Conservation (phyloP, 2,329 filamentous ascomycete genomes). For the Trichoderma sp. region DNA sequence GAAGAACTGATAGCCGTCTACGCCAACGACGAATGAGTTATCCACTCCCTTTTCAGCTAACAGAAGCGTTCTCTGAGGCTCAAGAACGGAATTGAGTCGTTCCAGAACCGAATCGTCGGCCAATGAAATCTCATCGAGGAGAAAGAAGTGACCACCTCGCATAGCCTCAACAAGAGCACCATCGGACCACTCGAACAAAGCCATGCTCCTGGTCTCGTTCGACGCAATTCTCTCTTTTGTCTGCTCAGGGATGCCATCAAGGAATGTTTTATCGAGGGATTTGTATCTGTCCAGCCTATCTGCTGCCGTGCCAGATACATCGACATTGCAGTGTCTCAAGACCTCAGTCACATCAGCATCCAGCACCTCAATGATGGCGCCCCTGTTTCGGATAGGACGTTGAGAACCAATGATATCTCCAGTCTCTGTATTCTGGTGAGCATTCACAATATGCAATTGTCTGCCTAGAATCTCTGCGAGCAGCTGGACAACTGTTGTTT, state of each 20-base stretch:
- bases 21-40: conserved; percentile 74
- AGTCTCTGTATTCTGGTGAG: conserved; percentile 97
- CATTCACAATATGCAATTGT: conserved; percentile 85
- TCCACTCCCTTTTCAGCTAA: conserved; percentile 90
- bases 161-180: conserved; percentile 92
- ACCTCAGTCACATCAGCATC: conserved; percentile 56
- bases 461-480: conserved; percentile 77
- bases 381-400: conserved; percentile 82
- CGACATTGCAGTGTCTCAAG: conserved; percentile 42
- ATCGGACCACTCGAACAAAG: conserved; percentile 94
- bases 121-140: conserved; percentile 96
- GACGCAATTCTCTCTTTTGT: conserved; percentile 47
- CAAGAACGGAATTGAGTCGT: conserved; percentile 91
- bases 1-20: conserved; percentile 86
- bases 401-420: conserved; percentile 96
- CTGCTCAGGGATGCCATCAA: conserved; percentile 48
- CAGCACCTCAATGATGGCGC: conserved; percentile 66
- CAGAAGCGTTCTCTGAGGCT: conserved; percentile 79
- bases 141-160: conserved; percentile 83
- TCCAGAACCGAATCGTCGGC: conserved; percentile 97
- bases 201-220: conserved; percentile 65
- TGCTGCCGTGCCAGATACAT: conserved; percentile 47
- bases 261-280: conserved; percentile 45
- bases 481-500: conserved; percentile 93
- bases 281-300: conserved; percentile 58